Evolutionary conservation across 305 asterid genomes (phyloP).

Genomic region (Solanum hybrid): DNA sequence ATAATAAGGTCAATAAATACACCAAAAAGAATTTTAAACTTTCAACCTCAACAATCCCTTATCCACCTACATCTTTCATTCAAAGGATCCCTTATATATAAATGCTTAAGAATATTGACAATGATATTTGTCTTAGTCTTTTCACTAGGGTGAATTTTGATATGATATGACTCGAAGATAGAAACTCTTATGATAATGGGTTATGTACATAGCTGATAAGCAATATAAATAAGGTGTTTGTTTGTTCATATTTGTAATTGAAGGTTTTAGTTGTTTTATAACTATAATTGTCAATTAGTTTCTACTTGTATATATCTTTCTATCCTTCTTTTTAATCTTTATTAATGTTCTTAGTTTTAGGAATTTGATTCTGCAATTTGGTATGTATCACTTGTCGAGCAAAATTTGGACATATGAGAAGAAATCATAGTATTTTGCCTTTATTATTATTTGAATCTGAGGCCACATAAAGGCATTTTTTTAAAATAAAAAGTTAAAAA

Average conservation of each 20-base stretch:
- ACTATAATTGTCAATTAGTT: background rate
- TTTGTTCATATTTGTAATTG: background rate
- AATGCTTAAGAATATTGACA: no score
- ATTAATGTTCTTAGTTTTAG: background rate
- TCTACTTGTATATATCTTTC: background rate
- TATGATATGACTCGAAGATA: no score
- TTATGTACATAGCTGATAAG: no score
- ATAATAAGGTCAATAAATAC: no score
- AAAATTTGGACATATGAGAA: background rate
- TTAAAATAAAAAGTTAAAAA: background rate
- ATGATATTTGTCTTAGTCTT: no score
- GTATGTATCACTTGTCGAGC: background rate
- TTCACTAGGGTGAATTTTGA: no score
- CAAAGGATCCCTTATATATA: no score
- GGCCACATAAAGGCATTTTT: background rate
- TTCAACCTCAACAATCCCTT: no score
- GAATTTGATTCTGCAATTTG: background rate
- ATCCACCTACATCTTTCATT: no score
- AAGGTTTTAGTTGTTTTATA: background rate
- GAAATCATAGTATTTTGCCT: background rate
- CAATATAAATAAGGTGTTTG: background rate
- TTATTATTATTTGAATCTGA: background rate
- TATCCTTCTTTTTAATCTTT: background rate
- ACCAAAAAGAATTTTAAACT: no score
- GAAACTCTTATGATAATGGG: no score